Evolutionary conservation across 208 protist species (phyloP), one percentile per base, ranked within the genome.

Genomic region (Leishmania arabica): DNA sequence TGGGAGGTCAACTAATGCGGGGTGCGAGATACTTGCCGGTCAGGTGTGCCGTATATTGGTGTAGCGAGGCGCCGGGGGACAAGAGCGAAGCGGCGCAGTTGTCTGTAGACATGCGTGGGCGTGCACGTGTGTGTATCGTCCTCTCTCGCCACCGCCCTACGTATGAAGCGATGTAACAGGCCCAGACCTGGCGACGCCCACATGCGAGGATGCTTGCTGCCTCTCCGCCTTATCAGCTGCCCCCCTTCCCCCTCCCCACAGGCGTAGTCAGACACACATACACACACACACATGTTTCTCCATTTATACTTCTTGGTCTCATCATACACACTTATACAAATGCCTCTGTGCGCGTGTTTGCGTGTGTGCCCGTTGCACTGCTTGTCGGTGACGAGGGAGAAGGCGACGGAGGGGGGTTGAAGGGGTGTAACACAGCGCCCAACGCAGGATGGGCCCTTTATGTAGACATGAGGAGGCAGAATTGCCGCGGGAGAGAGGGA

Each of bases 1-100:
- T 97, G 94, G 92, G 83, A 92, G 51, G 80, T 95, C 17, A 80
- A 87, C 47, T 95, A 86, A 88, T 47, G 56, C 17, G 31, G n/a
- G 0, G 51, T 47, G n/a, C 6, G 45, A 31, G 13, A 34, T 73
- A 5, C 24, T n/a, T 21, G 27, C 19, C 42, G 4, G 45, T 6
- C 17, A 8, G 24, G 24, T 73, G 24, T 21, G 69, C 8, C 21
- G 47, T 73, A 54, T 53, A 31, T 68, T 17, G 31, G 34, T 37
- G 66, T 3, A 47, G 7, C 21, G 21, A 3, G 72, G 34, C 13
- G 17, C 13, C 6, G 34, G 17, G 49, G 24, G 72, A 76, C 17
- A 76, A 76, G 72, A n/a, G 72, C 47, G 47, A 62, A 54, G 34
- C 45, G 45, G n/a, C 9, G 47, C 24, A 6, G 69, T 19, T 73